Evolutionary conservation across 352 stramenopile genomes (phyloP).

Genomic region (Aphanomyces astaci): DNA sequence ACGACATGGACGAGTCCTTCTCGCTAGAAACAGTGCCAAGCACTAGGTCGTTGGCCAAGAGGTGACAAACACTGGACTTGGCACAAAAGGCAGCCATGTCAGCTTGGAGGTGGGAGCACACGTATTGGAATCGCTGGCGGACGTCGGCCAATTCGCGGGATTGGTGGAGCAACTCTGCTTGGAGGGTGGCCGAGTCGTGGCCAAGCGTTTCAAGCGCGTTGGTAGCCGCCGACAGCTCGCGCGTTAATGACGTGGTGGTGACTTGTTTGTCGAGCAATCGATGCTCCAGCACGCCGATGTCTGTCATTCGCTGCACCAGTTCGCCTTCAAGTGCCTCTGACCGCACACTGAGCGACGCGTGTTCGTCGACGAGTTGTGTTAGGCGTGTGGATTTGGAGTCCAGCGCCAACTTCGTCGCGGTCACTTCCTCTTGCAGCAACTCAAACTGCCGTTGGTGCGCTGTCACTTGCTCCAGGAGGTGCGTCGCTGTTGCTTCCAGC

Average conservation of each 20-base stretch:
- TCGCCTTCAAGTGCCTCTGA: neutral
- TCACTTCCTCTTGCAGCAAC: neutral
- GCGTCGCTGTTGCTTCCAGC: neutral
- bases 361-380: neutral
- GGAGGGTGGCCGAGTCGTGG: neutral
- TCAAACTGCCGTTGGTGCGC: neutral
- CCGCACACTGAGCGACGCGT: neutral
- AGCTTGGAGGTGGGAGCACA: neutral
- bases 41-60: too few species aligned
- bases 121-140: too few species aligned
- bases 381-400: neutral
- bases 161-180: too few species aligned
- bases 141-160: too few species aligned
- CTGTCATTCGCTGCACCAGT: neutral
- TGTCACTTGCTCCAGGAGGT: neutral
- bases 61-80: too few species aligned
- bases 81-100: neutral
- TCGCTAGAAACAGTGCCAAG: too few species aligned
- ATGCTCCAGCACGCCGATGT: neutral
- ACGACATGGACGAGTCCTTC: too few species aligned
- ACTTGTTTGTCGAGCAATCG: neutral
- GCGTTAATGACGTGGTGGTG: neutral
- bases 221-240: neutral
- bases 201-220: neutral
- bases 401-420: too few species aligned